phyloP scores from a whole-genome alignment of 2,329 filamentous ascomycete genomes.

The Lizonia empirigonia region DNA sequence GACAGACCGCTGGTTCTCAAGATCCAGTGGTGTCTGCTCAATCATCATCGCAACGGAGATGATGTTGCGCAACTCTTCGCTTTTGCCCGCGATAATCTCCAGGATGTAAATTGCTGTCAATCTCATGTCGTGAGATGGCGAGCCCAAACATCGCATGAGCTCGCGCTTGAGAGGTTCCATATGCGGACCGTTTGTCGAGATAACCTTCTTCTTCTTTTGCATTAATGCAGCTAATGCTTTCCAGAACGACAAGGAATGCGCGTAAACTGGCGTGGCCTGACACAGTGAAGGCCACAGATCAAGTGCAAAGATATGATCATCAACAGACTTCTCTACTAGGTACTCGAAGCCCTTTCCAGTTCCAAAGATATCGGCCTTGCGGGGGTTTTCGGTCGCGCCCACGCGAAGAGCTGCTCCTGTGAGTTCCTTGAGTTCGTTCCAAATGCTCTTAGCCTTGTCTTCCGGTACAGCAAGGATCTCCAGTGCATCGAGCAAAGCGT shows the following conservation, averaged over 20 bases:
- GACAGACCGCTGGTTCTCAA: slow-evolving; percentile 76
- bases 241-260: slow-evolving; percentile 54
- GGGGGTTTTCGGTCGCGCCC: neutral
- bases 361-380: slow-evolving; percentile 61
- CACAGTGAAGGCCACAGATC: slow-evolving; percentile 69
- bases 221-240: slow-evolving; percentile 59
- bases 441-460: slow-evolving; percentile 28
- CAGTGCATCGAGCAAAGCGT: slow-evolving; percentile 37
- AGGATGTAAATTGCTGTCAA: slow-evolving; percentile 75
- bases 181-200: slow-evolving; percentile 58
- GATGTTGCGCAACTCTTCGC: slow-evolving; percentile 57
- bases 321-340: slow-evolving; percentile 65
- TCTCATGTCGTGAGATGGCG: slow-evolving; percentile 75
- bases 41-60: slow-evolving; percentile 74
- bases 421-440: slow-evolving; percentile 27
- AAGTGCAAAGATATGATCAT: slow-evolving; percentile 55
- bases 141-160: slow-evolving; percentile 74
- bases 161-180: slow-evolving; percentile 67
- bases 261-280: slow-evolving; percentile 69
- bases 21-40: slow-evolving; percentile 77
- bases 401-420: slow-evolving; percentile 26
- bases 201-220: slow-evolving; percentile 64
- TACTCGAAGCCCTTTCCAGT: slow-evolving; percentile 75
- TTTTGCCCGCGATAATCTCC: slow-evolving; percentile 59
- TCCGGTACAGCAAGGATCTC: slow-evolving; percentile 27